Base-by-base conservation (phyloP, 176 grass and related monocot genomes). In the Pharus latifolius region DNA sequence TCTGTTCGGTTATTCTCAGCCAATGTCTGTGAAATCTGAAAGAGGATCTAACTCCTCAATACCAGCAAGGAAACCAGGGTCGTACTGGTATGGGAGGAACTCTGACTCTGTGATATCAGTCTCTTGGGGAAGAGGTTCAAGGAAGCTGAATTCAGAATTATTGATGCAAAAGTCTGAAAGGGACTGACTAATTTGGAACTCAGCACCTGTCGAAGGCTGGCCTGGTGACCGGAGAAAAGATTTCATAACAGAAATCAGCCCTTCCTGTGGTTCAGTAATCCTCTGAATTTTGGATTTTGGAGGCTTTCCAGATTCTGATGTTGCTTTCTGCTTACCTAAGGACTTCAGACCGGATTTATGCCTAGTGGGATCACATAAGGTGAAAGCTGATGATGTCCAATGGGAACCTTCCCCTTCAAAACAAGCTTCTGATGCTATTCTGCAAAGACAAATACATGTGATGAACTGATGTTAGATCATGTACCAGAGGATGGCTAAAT, bases 371-470 rank as follows among this genome's bases (percentile, higher is more conserved):
- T 86, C 87, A 49, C 27, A 65, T 65, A 75, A 51, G 16, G 86
- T 79, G 76, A 99, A 94, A 76, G 87, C 82, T 58, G 87, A 84
- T 81, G 61, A 85, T 67, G 90, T 87, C 96, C 96, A 91, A 59
- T 63, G 66, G 55, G 58, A 92, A 30, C 96, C 85, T 63, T 95
- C 96, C 73, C 96, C 90, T 73, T 95, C 90, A 49, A 88, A 70
- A 76, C 87, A 99, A 67, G 82, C 82, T 86, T 83, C 82, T 35
- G 90, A 91, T 74, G 87, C 84, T 65, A 88, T 44, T 73, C 96
- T 99, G 80, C 63, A 80, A 67, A 49, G 2, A 78, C 65, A 11
- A 55, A 80, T 53, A 46, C 44, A 84, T 17, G 84, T 59, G 23
- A 22, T 35, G 5, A 7, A 64, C 23, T 82, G 75, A 22, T 2